Evolutionary conservation across 768 basidiomycete species (phyloP), one percentile per base, ranked within the genome.

Genomic region (Tephrocybe sp.): DNA sequence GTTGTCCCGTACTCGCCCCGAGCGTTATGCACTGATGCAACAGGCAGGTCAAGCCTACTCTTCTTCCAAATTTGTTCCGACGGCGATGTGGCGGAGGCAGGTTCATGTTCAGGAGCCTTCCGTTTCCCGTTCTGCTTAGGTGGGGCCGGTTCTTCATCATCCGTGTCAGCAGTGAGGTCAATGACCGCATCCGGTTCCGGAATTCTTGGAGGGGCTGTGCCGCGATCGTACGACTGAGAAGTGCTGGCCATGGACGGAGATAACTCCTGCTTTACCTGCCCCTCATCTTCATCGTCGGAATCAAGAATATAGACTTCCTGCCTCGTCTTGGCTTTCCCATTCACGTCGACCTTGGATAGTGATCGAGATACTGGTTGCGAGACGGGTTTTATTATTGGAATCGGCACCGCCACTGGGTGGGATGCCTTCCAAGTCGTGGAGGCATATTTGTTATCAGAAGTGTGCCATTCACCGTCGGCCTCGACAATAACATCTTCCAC

Each of bases 381-480:
- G 5, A 60, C 55, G 32, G 62, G 57, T 53, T 73, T 73, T 20
- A 62, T 71, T 30, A 63, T 59, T 7, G 67, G 65, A 11, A 17
- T 36, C 33, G 18, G 10, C 2, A 25, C 36, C 10, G 42, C 34
- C 1, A 41, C 45, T 11, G 80, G 74, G 65, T 88, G 83, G 0
- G 68, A 58, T 38, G 77, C 76, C 58, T 77, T 81, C 93, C 94
- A 97, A 25, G 67, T 71, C 1, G 72, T 60, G 17, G 91, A 93
- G 1, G 82, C 93, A 61, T 81, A 88, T 68, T 88, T 92, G 72
- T 88, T 80, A 68, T 98, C 93, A 15, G 80, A 72, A 1, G 93
- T 93, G 65, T 97, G 95, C 97, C 97, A 99, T 65, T 95, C 88
- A 1, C 93, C 95, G 64, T 96, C 86, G 4, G 92, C 83, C 67